phyloP scores from a whole-genome alignment of 2,329 filamentous ascomycete species.

The Ascosphaera pollenicola region DNA sequence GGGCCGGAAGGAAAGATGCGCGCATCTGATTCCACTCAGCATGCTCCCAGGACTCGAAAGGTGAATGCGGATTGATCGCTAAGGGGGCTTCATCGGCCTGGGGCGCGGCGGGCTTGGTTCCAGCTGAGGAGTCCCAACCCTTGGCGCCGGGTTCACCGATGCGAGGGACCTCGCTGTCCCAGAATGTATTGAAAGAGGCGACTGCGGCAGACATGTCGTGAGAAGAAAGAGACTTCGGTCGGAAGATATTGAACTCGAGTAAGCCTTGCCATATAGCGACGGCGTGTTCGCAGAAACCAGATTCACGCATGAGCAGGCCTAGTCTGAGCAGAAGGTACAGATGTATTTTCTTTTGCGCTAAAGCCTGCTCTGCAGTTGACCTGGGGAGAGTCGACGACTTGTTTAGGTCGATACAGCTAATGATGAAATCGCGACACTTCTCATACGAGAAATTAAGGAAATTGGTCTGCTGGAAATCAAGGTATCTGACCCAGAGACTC shows the following conservation, averaged over 20 bases:
- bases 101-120: slow-evolving; percentile 13
- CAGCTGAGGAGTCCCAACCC: slow-evolving; percentile 36
- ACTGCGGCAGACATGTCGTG: slow-evolving; percentile 6
- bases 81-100: slow-evolving; percentile 9
- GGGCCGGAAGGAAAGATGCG: slow-evolving; percentile 39
- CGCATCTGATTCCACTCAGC: slow-evolving; percentile 31
- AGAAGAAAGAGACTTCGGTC: slow-evolving; percentile 20
- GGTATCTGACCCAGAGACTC: slow-evolving; percentile 47
- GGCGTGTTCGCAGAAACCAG: slow-evolving; percentile 58
- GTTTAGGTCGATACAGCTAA: slow-evolving; percentile 31
- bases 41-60: slow-evolving; percentile 24
- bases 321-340: slow-evolving; percentile 53
- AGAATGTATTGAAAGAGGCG: slow-evolving; percentile 46
- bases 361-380: neutral
- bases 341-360: slow-evolving; percentile 18
- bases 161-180: slow-evolving; percentile 64
- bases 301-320: slow-evolving; percentile 52
- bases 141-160: slow-evolving; percentile 51
- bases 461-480: slow-evolving; percentile 49
- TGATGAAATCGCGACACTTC: slow-evolving; percentile 35
- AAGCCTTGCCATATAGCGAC: slow-evolving; percentile 64
- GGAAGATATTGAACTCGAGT: slow-evolving; percentile 48
- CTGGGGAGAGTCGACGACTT: slow-evolving; percentile 5
- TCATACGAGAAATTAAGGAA: slow-evolving; percentile 47
- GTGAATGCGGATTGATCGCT: slow-evolving; percentile 8